These are phyloP conservation scores for Ochetophila trinervis DNA, from an alignment of 306 rosid species.

Conservation along the genomic window DNA sequence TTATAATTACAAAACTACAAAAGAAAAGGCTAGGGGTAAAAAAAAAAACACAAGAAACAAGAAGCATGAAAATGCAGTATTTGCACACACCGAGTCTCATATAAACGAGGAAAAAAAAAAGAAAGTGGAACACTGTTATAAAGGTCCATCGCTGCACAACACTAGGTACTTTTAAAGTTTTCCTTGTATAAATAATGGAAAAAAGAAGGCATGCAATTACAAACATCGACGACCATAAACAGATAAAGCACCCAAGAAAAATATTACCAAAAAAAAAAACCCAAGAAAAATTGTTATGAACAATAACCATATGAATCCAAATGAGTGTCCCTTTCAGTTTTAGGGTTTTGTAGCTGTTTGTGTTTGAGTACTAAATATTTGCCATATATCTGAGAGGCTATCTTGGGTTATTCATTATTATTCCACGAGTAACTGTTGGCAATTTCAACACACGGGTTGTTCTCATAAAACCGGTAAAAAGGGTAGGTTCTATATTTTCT, in stretches of 20 bases:
- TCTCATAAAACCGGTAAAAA: too few species aligned
- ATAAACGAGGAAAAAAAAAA: conserved; percentile 26
- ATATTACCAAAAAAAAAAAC: too few species aligned
- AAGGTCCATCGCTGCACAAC: conserved; percentile 33
- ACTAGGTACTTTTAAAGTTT: conserved; percentile 13
- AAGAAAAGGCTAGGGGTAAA: conserved; percentile 11
- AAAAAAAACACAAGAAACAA: conserved; percentile 37
- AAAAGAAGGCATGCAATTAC: conserved; percentile 22
- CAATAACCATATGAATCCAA: background rate
- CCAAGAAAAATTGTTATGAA: background rate
- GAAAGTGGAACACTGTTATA: conserved; percentile 25
- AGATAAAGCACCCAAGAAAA: background rate
- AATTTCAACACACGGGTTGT: too few species aligned
- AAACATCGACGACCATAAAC: conserved; percentile 4
- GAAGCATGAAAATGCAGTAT: conserved; percentile 14
- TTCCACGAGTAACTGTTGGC: conserved; percentile 24
- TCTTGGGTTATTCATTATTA: conserved; percentile 10
- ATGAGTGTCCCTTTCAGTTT: background rate
- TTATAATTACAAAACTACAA: background rate
- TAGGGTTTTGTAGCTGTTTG: conserved; percentile 26
- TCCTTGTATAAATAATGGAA: conserved; percentile 15
- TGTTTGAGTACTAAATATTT: background rate
- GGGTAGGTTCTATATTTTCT: too few species aligned
- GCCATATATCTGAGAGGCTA: conserved; percentile 20
- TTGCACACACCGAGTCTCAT: background rate